Base-by-base conservation (phyloP, 2,329 filamentous ascomycete genomes). In the Epichloe sp. region DNA sequence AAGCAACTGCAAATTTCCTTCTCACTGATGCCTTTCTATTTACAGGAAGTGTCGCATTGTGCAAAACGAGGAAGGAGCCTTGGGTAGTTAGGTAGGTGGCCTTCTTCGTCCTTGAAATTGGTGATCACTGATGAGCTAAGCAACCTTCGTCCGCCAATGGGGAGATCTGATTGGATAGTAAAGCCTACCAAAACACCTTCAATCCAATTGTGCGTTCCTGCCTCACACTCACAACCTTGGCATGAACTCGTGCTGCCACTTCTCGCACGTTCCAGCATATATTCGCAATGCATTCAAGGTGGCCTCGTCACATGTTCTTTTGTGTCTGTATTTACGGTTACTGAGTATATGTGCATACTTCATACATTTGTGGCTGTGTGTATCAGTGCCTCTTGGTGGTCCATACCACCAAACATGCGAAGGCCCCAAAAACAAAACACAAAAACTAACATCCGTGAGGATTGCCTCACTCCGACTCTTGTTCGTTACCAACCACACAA, bases 371-470 rank as follows among this genome's bases (percentile, higher is more conserved):
- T 40, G 34, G 36, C 31, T 37, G 17, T 26, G 26, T 11, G 11
- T 36, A 21, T 21, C 17, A 23, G 31, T 44, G 40, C 26, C 41
- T 26, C 21, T 19, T 35, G 41, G 11, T 21, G 19, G n/a, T 41
- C 46, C 14, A 41, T 15, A 23, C 21, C 21, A 41, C 23, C 15
- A 19, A 40, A 31, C 12, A 36, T 41, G 23, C 26, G 23, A 41
- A 4, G 5, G 8, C 40, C 8, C 23, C 51, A 37, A 43, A 19
- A 26, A 41, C 47, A 43, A 35, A 45, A 49, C 47, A 11, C 12
- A 44, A 49, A 49, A 47, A n/a, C 47, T 43, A 48, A 44, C 44
- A 49, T 53, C 44, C 49, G 44, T 48, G 51, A 49, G 42, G 34
- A 49, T 52, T 43, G 19, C 19, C n/a, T 31, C 38, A 41, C 6